Evolutionary conservation across 129 eudicot genomes (phyloP), one percentile per base, ranked within the genome.

Genomic region (Helianthus tuberosus): DNA sequence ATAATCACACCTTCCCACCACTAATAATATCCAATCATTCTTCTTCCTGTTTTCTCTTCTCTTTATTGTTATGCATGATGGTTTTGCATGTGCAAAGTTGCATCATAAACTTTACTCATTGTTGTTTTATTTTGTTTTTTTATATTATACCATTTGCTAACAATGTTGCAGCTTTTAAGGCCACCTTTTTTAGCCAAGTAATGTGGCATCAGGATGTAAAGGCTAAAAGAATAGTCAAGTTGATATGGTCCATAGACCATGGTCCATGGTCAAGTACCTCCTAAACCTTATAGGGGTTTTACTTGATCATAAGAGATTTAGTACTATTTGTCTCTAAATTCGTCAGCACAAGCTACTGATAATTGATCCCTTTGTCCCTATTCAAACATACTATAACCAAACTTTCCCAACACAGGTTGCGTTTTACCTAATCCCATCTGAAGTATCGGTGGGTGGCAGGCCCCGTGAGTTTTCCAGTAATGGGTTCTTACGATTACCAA

Each of bases 51-150:
- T 76, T 32, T 58, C 59, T 68, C 47, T 66, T 54, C 62, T 64
- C 68, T 77, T 61, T 68, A 20, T 51, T 72, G 25, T 61, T 61
- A 46, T 72, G 32, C 68, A 69, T 77, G 69, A 77, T 69, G 63
- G 57, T 47, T 50, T 35, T 68, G 36, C 81, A 77, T 77, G 81
- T 77, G 81, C 75, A 77, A 68, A 49, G 78, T 64, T 64, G 78
- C 53, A 63, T 74, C 64, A 74, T 50, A 50, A 64, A 64, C 52
- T 62, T 20, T 17, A 35, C n/a, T 43, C 47, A 32, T 32, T 32
- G 36, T 43, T 8, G 8, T 43, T 43, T 43, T 3, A 35, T 6
- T 15, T 11, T 74, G 41, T 64, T 50, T 32, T n/a, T 32, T 8
- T 47, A 27, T 15, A n/a, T 11, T 32, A 13, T 43, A 66, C 53